Base-by-base conservation (phyloP, 2,329 filamentous ascomycete species). In the Ceratocystis alfenasii region DNA sequence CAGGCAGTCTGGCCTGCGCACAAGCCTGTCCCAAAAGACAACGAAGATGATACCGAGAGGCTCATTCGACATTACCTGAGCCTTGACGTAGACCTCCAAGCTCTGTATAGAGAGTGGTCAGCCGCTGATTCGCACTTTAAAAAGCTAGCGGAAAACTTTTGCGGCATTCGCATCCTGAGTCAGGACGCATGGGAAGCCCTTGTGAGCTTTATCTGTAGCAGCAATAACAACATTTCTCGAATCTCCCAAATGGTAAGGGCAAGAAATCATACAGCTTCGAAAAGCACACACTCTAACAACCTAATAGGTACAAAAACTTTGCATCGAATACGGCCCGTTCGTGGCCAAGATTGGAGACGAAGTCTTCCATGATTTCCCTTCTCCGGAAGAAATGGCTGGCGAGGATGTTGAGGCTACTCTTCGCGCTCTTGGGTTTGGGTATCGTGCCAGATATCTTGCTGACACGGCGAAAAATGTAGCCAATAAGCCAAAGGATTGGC, bases 141-240 rank as follows among this genome's bases (percentile, higher is more conserved):
- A 71, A 88, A 87, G 72, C 90, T 89, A 70, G 93, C 94, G 0
- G 87, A 89, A 0, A 86, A 87, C 66, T 99, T 99, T 74, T 87
- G 87, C 0, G 94, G 95, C 12, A 88, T 99, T 66, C 86, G 94
- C 25, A 96, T 99, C 70, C 78, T 99, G 57, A 89, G 87, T 71
- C 94, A 99, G 77, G 92, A 96, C 78, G 87, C 93, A 0, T 99
- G 95, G 94, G 94, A 99, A 75, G 86, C 94, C 0, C 79, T 99
- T 25, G 80, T 99, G 28, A 87, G 88, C 66, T 99, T 99, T 75
- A 99, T 99, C 69, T 99, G 94, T 80, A 96, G 92, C 76, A 96
- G 91, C 76, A 99, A 99, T 76, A 99, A 99, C 77, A 96, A 99
- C 74, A 99, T 99, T 68, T 83, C 87, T 1, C 85, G 94, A 48